Conservation (phyloP, 352 stramenopile genomes). For the Phytopythium cucurbitacearum region DNA sequence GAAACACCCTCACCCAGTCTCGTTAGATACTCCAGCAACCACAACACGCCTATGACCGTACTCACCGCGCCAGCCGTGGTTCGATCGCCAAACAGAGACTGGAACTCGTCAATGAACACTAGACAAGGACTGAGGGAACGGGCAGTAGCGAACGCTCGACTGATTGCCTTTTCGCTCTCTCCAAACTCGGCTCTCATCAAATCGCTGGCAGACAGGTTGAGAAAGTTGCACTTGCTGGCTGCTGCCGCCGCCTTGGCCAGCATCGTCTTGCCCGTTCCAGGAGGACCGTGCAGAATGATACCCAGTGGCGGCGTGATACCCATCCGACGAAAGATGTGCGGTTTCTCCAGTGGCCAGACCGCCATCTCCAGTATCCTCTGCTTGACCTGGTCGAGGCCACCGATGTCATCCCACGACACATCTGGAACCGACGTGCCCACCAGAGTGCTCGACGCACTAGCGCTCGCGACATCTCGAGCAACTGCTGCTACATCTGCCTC, state of each 20-base stretch:
- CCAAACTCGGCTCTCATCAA: constrained; percentile 80
- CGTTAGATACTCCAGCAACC: neutral
- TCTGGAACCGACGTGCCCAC: constrained; percentile 49
- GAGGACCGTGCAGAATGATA: constrained; percentile 75
- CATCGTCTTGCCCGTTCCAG: constrained; percentile 86
- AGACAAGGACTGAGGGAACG: constrained; percentile 75
- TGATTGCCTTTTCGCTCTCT: constrained; percentile 81
- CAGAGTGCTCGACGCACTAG: constrained; percentile 22
- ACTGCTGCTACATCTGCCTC: constrained; percentile 42
- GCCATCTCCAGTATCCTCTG: constrained; percentile 81
- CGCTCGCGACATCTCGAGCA: constrained; percentile 40
- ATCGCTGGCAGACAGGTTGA: constrained; percentile 74
- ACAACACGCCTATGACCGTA: constrained; percentile 1
- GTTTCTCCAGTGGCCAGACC: constrained; percentile 80
- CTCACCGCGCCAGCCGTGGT: constrained; percentile 54
- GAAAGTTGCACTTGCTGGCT: constrained; percentile 80
- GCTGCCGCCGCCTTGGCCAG: constrained; percentile 75
- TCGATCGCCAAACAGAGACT: constrained; percentile 80
- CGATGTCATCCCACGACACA: constrained; percentile 75
- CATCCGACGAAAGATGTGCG: constrained; percentile 75
- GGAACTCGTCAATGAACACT: constrained; percentile 87
- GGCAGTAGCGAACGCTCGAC: constrained; percentile 64
- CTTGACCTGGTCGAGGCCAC: constrained; percentile 64
- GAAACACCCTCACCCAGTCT: neutral
- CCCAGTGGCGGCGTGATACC: constrained; percentile 73